Conservation (phyloP, 331 rosid species). For the Malus hybrid region DNA sequence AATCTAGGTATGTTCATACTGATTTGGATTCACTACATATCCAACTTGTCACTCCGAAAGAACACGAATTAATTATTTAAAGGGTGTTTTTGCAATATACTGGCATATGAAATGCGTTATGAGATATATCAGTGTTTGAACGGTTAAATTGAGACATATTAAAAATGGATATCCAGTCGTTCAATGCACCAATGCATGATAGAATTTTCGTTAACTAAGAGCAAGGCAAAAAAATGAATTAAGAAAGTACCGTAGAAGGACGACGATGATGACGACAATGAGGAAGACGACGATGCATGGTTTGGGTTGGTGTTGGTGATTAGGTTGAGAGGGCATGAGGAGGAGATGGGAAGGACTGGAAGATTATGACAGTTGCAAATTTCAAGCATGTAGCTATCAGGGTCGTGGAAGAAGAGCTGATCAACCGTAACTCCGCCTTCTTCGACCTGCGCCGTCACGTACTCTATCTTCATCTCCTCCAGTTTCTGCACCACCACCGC, state of each 20-base stretch:
- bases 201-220: too few species aligned
- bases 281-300: neutral
- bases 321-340: conserved; percentile 33
- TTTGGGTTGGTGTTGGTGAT: neutral
- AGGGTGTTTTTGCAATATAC: too few species aligned
- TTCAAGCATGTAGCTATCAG: conserved; percentile 69
- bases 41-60: too few species aligned
- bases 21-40: too few species aligned
- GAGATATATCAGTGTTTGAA: too few species aligned
- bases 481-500: conserved; percentile 33
- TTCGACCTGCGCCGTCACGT: conserved; percentile 50
- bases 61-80: too few species aligned
- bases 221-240: too few species aligned
- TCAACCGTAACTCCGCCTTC: conserved; percentile 62
- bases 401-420: conserved; percentile 73
- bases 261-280: neutral
- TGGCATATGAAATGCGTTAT: too few species aligned
- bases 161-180: too few species aligned
- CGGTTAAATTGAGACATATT: too few species aligned
- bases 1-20: too few species aligned
- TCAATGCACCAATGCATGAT: too few species aligned
- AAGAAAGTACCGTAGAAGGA: conserved; percentile 4
- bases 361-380: conserved; percentile 70
- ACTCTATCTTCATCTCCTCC: conserved; percentile 39
- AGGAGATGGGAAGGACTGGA: conserved; percentile 57